Evolutionary conservation across 371 early-diverging fungal species (phyloP).

Genomic region (Mucor sp.): DNA sequence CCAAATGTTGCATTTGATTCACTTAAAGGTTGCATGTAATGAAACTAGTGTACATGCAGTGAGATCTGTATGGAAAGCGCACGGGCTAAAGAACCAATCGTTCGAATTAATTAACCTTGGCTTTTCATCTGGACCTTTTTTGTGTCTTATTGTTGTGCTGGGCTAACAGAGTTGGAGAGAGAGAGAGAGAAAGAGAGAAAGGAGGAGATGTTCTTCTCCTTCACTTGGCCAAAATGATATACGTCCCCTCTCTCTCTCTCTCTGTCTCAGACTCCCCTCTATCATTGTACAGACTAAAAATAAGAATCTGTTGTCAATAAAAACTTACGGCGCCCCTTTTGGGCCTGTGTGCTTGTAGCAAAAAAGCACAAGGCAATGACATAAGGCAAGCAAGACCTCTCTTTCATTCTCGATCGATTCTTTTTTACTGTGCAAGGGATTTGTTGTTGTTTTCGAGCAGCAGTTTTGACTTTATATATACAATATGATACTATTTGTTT

Average conservation of each 20-base stretch:
- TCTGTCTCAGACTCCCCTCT: too few relatives aligned
- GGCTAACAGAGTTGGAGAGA: not conserved
- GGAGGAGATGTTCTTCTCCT: too few relatives aligned
- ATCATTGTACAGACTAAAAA: not conserved
- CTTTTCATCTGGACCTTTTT: not conserved
- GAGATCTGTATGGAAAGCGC: conserved; percentile 8
- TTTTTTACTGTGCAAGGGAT: not conserved
- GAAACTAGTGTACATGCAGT: not conserved
- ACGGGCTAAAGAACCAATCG: conserved; percentile 10
- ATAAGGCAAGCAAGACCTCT: not conserved
- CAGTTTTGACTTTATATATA: not conserved
- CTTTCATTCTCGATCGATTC: not conserved
- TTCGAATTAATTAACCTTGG: conserved; percentile 1
- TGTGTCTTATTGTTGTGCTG: not conserved
- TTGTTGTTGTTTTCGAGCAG: not conserved
- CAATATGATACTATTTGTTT: not conserved
- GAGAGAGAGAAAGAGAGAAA: too few relatives aligned
- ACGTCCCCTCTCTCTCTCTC: too few relatives aligned
- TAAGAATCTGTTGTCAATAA: conserved; percentile 1
- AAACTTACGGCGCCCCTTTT: not conserved
- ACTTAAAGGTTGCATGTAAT: not conserved
- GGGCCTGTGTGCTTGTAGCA: too few relatives aligned
- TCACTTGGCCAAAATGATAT: too few relatives aligned
- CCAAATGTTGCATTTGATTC: not conserved
- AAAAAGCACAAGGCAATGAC: not conserved